phyloP scores from a whole-genome alignment of 2,329 filamentous ascomycete species.

The Rugonectria rugulosa region DNA sequence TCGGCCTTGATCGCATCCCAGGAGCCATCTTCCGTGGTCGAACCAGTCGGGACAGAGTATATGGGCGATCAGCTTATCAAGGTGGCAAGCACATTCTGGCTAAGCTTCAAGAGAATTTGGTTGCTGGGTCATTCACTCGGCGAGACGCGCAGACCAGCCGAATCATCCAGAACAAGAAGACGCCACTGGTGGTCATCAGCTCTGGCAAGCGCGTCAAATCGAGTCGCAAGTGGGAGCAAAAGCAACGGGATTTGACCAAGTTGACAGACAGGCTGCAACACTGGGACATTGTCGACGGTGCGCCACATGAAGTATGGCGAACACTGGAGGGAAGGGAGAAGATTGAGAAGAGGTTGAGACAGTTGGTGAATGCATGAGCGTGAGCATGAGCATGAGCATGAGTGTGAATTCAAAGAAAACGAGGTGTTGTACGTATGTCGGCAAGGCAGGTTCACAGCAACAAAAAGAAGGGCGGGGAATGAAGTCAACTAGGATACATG shows the following conservation, averaged over 20 bases:
- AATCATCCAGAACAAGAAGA: slow-evolving; percentile 78
- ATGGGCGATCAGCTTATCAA: slow-evolving; percentile 80
- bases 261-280: slow-evolving; percentile 79
- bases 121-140: slow-evolving; percentile 83
- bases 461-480: no score
- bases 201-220: slow-evolving; percentile 75
- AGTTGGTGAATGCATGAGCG: slow-evolving; percentile 62
- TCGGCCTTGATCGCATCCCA: slow-evolving; percentile 81
- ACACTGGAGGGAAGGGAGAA: slow-evolving; percentile 73
- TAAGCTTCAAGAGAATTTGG: slow-evolving; percentile 90
- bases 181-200: slow-evolving; percentile 81
- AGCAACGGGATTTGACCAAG: slow-evolving; percentile 83
- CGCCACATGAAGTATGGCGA: slow-evolving; percentile 87
- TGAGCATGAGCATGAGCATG: not conserved
- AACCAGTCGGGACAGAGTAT: slow-evolving; percentile 82
- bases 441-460: no score
- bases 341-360: slow-evolving; percentile 80
- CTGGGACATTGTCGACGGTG: slow-evolving; percentile 88
- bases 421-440: no score
- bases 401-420: not conserved
- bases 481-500: no score
- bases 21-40: slow-evolving; percentile 86
- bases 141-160: slow-evolving; percentile 82
- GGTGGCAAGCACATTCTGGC: slow-evolving; percentile 86
- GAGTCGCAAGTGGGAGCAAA: slow-evolving; percentile 78